Conservation (phyloP, 2,329 filamentous ascomycete species). For the Esteya vermicola region DNA sequence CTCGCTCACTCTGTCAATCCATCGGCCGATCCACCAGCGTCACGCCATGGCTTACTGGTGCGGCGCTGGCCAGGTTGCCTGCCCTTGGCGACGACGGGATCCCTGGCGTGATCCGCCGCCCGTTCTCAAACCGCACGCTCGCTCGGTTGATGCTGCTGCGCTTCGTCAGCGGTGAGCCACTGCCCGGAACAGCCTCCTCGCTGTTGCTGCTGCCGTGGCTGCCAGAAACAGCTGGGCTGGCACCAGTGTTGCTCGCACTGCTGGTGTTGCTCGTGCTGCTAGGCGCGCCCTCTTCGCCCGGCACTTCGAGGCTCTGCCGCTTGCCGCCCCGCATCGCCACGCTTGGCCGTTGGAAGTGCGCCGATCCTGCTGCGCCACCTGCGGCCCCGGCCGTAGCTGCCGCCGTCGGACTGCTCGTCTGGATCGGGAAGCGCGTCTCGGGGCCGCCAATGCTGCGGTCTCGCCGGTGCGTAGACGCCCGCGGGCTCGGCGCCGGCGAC, state of each 20-base stretch:
- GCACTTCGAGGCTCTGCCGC: conserved; percentile 69
- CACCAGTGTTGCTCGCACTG: conserved; percentile 22
- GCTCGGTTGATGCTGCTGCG: conserved; percentile 49
- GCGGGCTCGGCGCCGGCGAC: conserved; percentile 52
- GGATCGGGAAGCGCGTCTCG: conserved; percentile 74
- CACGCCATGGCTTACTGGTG: conserved; percentile 32
- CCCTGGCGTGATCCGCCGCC: conserved; percentile 29
- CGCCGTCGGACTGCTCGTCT: conserved; percentile 49
- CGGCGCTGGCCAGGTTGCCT: conserved; percentile 7
- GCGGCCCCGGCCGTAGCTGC: too few species aligned
- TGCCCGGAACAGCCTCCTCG: conserved; percentile 3
- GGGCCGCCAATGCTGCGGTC: conserved; percentile 64
- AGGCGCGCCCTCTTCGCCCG: conserved; percentile 30
- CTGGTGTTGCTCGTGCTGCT: conserved; percentile 17
- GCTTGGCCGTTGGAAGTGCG: conserved; percentile 32
- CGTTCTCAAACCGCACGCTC: conserved; percentile 35
- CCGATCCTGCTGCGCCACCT: too few species aligned
- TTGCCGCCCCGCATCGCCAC: conserved; percentile 36
- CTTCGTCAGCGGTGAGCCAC: conserved; percentile 34
- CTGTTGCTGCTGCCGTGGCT: conserved; percentile 8
- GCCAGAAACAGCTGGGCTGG: conserved; percentile 13
- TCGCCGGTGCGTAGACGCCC: conserved; percentile 44
- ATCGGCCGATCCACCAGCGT: conserved; percentile 64
- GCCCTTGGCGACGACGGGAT: not conserved
- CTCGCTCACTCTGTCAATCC: conserved; percentile 27